Evolutionary conservation across 208 protist species (phyloP), one percentile per base, ranked within the genome.

Genomic region (Leishmania martiniquensis): DNA sequence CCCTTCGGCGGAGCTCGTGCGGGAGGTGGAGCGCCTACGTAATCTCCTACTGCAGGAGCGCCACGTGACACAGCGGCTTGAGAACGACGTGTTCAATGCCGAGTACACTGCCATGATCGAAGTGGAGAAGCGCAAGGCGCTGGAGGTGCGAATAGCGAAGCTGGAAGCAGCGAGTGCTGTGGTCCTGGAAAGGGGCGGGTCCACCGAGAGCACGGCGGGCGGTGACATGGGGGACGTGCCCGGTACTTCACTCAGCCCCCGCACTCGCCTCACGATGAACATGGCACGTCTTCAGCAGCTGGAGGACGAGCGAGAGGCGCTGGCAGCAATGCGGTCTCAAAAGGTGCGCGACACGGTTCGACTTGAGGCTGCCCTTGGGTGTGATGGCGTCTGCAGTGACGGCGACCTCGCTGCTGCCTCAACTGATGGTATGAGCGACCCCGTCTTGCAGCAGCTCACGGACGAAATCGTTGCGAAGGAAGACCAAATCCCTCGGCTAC

Each of bases 81-180:
- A 97, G 75, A 90, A 91, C 47, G 94, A 97, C 57, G 84, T 97
- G 34, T 96, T 96, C 81, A 88, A 87, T 62, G 92, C 91, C 1
- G 91, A 97, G 86, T 94, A 93, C 87, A 90, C 85, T 22, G 83
- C 88, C 13, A 96, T 95, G 92, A 79, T 94, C 2, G 91, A 95
- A 73, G 86, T 87, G 55, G 91, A 96, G 76, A 91, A 89, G 84
- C 84, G 91, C 34, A 93, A 93, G 71, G 81, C 73, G 57, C 78
- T 95, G 17, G 89, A 95, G 80, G 72, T 82, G 62, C 86, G 83
- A 37, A 42, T 97, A 1, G 67, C 73, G 67, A 68, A 77, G 45
- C 81, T 93, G 42, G 84, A 92, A 68, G 44, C 52, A 39, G 60
- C 34, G 32, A n/a, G 7, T 17, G 44, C 55, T 74, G 67, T 44